Percentiles rank a stretch among this genome's conserved stretches.
phyloP scores from a whole-genome alignment of 257 asterid species.

The Paraleonurus japonicus region DNA sequence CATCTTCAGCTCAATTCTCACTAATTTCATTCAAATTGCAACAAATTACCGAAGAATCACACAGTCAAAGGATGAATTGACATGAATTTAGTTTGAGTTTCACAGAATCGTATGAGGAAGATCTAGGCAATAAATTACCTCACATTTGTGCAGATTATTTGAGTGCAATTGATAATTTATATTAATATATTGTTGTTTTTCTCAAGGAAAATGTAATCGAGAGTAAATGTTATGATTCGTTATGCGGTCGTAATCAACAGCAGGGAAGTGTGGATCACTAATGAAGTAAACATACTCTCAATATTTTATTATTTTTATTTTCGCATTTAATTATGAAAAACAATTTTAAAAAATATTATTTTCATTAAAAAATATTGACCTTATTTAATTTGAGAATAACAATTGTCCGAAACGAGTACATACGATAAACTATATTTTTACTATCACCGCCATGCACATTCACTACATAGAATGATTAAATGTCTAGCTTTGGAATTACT shows the following conservation, averaged over 20 bases:
- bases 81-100: slow-evolving; percentile 23
- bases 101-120: slow-evolving; percentile 30
- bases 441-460: no score
- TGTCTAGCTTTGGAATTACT: no score
- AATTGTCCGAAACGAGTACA: no score
- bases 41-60: slow-evolving; percentile 6
- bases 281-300: slow-evolving; percentile 29
- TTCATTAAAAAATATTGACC: no score
- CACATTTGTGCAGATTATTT: slow-evolving; percentile 23
- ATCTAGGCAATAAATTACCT: slow-evolving; percentile 34
- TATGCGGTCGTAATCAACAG: slow-evolving; percentile 36
- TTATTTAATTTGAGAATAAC: no score
- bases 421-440: no score
- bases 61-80: slow-evolving; percentile 14
- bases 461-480: no score
- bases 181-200: neutral
- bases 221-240: slow-evolving; percentile 34
- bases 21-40: neutral
- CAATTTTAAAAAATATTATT: no score
- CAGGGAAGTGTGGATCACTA: slow-evolving; percentile 23
- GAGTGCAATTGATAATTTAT: slow-evolving; percentile 21
- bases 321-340: no score
- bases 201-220: slow-evolving; percentile 10
- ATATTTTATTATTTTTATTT: slow-evolving; percentile 10
- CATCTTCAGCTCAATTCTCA: slow-evolving; percentile 22